Evolutionary conservation across 2,329 filamentous ascomycete species (phyloP).

Genomic region (Aspergillus transmontanensis): DNA sequence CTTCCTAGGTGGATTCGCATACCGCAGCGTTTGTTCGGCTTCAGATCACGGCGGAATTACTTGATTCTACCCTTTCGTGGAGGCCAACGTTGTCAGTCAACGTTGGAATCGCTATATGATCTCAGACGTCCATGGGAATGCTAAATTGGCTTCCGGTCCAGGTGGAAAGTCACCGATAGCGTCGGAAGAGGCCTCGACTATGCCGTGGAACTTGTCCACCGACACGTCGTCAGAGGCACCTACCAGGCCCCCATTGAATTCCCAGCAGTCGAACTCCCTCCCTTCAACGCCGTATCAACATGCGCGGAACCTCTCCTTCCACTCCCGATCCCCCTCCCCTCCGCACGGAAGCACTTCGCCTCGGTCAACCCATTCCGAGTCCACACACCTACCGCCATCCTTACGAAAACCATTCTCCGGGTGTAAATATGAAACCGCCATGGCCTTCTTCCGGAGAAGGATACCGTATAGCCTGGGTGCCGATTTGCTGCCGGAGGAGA

Average conservation of each 20-base stretch:
- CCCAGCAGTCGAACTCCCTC: conserved; percentile 81
- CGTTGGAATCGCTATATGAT: conserved; percentile 45
- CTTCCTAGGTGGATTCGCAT: conserved; percentile 11
- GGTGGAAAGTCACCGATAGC: conserved; percentile 48
- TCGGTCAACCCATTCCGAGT: conserved; percentile 86
- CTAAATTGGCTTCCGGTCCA: conserved; percentile 38
- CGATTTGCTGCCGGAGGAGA: conserved; percentile 72
- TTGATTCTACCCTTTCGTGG: conserved; percentile 13
- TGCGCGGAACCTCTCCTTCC: conserved; percentile 77
- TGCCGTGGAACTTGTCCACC: conserved; percentile 43
- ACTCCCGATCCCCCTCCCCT: conserved; percentile 80
- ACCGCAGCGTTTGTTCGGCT: conserved; percentile 7
- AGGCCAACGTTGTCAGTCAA: conserved; percentile 33
- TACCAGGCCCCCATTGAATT: conserved; percentile 54
- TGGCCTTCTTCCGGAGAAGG: conserved; percentile 77
- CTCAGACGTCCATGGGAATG: conserved; percentile 47
- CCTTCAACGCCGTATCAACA: conserved; percentile 92
- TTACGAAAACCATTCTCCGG: conserved; percentile 66
- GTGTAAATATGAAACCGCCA: conserved; percentile 88
- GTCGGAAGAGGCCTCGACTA: conserved; percentile 41
- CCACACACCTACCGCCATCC: conserved; percentile 72
- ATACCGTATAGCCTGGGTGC: conserved; percentile 92
- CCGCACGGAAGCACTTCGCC: conserved; percentile 79
- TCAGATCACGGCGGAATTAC: conserved; percentile 8
- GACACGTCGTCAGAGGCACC: conserved; percentile 38